Evolutionary conservation across 306 rosid genomes (phyloP), one percentile per base, ranked within the genome.

Genomic region (Lathyrus tuberosus): DNA sequence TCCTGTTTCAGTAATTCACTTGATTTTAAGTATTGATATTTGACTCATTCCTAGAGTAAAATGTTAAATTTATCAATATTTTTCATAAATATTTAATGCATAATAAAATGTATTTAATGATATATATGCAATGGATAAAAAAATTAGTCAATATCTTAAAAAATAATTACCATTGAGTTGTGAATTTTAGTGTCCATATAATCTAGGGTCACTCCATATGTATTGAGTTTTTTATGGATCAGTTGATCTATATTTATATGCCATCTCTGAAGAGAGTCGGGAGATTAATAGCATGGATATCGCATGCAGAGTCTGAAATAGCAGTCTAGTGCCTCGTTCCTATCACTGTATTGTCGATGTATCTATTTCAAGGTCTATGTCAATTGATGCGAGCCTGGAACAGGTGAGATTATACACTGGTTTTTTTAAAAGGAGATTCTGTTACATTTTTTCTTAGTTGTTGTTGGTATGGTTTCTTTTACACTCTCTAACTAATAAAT

Each of bases 341-440:
- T 54, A 26, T 16, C 47, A 17, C 48, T 56, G 60, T 67, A 17
- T 78, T 63, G 65, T 89, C 88, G 98, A 81, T 78, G 89, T 71
- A 76, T 86, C 91, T 71, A 73, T 86, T 78, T 81, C 92, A 71
- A 70, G 84, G 74, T 83, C 83, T 77, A 68, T 81, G 46, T 90
- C 97, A 8, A 74, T 79, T 53, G 98, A 94, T 79, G 80, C 73
- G 59, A 87, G 82, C 53, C 49, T 83, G 64, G 92, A 85, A 63
- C 97, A 90, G 96, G 97, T 94, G 73, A 20, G 84, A 43, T 63
- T 67, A 72, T 64, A 40, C 60, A 16, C 40, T 74, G 51, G 6
- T 24, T 12, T 28, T 13, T 11, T 28, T 0, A 16, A 17, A 49
- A 51, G 12, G 3, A 2, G n/a, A n/a, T 30, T 9, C 3, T 57